These are phyloP conservation scores for Sparassis latifolia DNA, from an alignment of 1,284 basidiomycete species.

Conservation along the genomic window DNA sequence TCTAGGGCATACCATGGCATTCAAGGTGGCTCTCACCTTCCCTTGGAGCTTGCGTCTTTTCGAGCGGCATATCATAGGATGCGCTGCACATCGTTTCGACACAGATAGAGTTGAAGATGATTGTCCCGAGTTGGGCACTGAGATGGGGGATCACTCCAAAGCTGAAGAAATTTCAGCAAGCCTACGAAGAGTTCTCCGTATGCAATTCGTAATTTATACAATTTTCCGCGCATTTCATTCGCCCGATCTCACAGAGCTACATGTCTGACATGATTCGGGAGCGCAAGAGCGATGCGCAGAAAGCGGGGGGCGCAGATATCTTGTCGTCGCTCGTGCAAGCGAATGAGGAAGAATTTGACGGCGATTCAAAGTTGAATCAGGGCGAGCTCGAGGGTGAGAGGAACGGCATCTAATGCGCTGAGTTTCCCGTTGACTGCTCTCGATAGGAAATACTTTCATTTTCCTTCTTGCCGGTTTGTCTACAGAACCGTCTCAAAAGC, in stretches of 20 bases:
- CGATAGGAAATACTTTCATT: slow-evolving; percentile 41
- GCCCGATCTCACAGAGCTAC: slow-evolving; percentile 31
- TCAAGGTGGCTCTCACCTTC: slow-evolving; percentile 30
- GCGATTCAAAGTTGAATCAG: slow-evolving; percentile 46
- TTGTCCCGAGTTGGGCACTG: slow-evolving; percentile 40
- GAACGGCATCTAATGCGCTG: not conserved
- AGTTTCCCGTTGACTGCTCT: not conserved
- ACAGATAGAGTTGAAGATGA: slow-evolving; percentile 35
- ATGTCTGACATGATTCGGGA: slow-evolving; percentile 50
- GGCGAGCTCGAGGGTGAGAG: slow-evolving; percentile 41
- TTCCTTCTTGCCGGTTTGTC: slow-evolving; percentile 39
- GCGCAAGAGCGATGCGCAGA: slow-evolving; percentile 23
- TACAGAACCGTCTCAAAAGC: too few species aligned
- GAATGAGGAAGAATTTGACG: slow-evolving; percentile 38
- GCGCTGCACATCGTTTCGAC: slow-evolving; percentile 44
- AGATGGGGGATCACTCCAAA: slow-evolving; percentile 29
- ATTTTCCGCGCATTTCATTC: not conserved
- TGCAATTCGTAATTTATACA: not conserved
- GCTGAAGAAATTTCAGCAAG: slow-evolving; percentile 29
- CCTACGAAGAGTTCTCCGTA: slow-evolving; percentile 46
- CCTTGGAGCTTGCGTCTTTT: not conserved
- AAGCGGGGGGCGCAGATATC: too few species aligned
- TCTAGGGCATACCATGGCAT: slow-evolving; percentile 44
- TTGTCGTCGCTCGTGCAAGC: slow-evolving; percentile 5
- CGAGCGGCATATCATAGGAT: slow-evolving; percentile 16